These are phyloP conservation scores for Cladophialophora bantiana DNA, from an alignment of 2,329 filamentous ascomycete species.

Conservation along the genomic window DNA sequence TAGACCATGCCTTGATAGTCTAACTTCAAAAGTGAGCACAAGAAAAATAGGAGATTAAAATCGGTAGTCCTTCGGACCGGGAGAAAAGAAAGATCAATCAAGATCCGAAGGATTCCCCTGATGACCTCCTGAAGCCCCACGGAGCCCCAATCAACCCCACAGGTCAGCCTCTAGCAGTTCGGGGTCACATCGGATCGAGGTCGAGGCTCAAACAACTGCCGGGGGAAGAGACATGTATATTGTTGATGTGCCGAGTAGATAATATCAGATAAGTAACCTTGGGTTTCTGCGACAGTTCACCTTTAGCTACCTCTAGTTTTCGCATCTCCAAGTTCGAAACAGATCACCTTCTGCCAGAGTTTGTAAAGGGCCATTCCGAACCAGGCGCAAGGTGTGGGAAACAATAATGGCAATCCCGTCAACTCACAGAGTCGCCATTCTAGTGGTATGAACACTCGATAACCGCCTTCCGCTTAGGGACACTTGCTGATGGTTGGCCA, in stretches of 20 bases:
- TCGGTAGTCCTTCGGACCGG: background rate
- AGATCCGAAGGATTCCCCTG: background rate
- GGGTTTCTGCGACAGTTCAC: background rate
- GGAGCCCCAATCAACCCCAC: conserved; percentile 9
- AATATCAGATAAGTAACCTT: background rate
- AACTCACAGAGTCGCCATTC: conserved; percentile 25
- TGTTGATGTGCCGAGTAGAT: background rate
- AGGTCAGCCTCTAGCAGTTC: background rate
- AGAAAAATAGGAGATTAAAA: background rate
- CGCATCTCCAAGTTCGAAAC: background rate
- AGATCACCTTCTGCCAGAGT: no score
- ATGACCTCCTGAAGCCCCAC: conserved; percentile 4
- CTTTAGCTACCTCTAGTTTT: background rate
- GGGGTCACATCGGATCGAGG: conserved; percentile 18
- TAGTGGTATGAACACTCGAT: conserved; percentile 20
- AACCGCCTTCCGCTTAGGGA: no score
- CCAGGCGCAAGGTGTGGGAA: background rate
- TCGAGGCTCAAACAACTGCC: conserved; percentile 22
- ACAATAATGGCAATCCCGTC: conserved; percentile 18
- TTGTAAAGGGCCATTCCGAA: background rate
- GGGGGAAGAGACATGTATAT: background rate
- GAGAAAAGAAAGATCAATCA: background rate
- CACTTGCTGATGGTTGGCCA: background rate
- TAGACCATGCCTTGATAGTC: background rate
- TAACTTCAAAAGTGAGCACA: background rate